Conservation (phyloP, 768 basidiomycete genomes). For the Collybia nuda region DNA sequence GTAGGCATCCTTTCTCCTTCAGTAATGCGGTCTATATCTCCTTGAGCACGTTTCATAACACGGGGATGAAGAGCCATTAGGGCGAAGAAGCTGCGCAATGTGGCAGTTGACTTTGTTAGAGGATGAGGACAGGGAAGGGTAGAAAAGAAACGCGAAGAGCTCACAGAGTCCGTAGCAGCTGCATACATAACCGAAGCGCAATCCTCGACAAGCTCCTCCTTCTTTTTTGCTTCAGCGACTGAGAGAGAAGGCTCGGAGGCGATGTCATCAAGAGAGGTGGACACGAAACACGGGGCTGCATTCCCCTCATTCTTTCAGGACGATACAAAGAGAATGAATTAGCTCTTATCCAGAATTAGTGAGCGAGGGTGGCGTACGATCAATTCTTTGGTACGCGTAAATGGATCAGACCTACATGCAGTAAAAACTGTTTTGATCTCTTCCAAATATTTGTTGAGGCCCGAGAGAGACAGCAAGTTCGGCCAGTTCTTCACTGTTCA, state of each 20-base stretch:
- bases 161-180: constrained; percentile 12
- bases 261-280: constrained; percentile 6
- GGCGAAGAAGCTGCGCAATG: constrained; percentile 6
- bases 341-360: background rate
- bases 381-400: constrained; percentile 7
- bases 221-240: constrained; percentile 3
- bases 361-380: constrained; percentile 1
- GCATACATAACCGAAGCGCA: constrained; percentile 14
- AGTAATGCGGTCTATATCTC: constrained; percentile 10
- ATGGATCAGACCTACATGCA: too few species aligned
- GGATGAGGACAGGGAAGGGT: background rate
- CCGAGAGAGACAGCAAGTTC: too few species aligned
- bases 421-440: too few species aligned
- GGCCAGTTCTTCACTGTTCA: too few species aligned
- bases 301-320: constrained; percentile 6
- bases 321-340: background rate
- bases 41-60: constrained; percentile 10
- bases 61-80: constrained; percentile 10
- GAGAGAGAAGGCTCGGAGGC: constrained; percentile 5
- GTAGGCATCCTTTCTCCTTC: constrained; percentile 15
- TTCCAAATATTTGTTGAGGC: too few species aligned
- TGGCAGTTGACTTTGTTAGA: constrained; percentile 4
- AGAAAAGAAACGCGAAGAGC: background rate
- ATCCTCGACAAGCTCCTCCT: constrained; percentile 17
- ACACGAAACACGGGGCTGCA: constrained; percentile 9